Conservation (phyloP, 805 yeast species). For the Ogataea neopini region DNA sequence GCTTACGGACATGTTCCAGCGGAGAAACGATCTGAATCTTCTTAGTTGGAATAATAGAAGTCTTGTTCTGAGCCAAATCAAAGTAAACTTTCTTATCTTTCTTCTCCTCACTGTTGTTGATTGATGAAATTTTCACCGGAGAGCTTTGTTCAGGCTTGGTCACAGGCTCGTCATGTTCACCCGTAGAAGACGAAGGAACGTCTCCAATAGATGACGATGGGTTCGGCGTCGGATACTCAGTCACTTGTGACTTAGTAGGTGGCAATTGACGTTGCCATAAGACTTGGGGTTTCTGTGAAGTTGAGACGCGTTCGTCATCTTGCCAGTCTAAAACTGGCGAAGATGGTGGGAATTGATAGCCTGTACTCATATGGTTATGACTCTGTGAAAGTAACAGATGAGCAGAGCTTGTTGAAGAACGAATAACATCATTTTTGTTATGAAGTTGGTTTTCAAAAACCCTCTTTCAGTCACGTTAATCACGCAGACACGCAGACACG, state of each 20-base stretch:
- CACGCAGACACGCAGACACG: constrained; percentile 3
- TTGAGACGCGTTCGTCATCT: constrained; percentile 13
- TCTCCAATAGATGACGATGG: constrained; percentile 60
- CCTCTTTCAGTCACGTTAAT: background rate
- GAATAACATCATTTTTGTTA: no score
- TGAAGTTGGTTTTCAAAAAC: no score
- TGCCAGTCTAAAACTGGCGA: constrained; percentile 31
- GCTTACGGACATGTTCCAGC: constrained; percentile 36
- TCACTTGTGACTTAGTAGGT: background rate
- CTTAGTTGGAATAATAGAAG: constrained; percentile 35
- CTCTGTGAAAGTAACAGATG: no score
- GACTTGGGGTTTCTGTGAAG: background rate
- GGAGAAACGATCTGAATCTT: constrained; percentile 34
- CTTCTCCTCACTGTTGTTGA: background rate
- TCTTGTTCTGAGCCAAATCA: constrained; percentile 23
- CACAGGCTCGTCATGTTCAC: constrained; percentile 4
- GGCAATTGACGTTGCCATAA: background rate
- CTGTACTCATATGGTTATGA: background rate
- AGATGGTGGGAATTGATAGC: constrained; percentile 36
- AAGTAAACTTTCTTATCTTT: constrained; percentile 14
- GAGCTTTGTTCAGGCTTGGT: background rate
- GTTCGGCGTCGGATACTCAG: constrained; percentile 66
- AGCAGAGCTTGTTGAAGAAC: no score
- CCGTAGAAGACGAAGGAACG: constrained; percentile 21
- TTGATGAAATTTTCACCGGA: background rate